These are phyloP conservation scores for Buxus sempervirens DNA, from an alignment of 164 flowering plant species.

Conservation along the genomic window DNA sequence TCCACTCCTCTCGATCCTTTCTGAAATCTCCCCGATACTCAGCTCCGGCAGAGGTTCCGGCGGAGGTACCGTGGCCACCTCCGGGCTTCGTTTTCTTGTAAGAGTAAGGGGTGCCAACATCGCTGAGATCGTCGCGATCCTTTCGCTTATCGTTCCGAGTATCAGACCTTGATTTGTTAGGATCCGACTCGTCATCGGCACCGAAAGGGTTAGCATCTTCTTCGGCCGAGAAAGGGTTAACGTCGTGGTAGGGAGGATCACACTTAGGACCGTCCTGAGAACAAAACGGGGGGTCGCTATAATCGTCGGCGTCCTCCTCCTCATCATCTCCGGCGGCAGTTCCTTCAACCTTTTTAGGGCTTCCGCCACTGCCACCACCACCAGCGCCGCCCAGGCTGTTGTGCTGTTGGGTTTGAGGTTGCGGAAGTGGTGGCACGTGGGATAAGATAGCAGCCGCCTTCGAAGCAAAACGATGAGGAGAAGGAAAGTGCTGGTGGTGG, in stretches of 20 bases:
- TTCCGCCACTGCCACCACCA: not conserved
- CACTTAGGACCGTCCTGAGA: conserved; percentile 19
- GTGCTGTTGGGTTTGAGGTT: conserved; percentile 7
- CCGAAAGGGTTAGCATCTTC: conserved; percentile 35
- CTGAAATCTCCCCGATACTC: conserved; percentile 19
- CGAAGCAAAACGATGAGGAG: conserved; percentile 16
- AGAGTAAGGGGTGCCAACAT: conserved; percentile 32
- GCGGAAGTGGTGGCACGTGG: conserved; percentile 7
- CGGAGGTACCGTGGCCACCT: not conserved
- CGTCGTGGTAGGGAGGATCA: conserved; percentile 16
- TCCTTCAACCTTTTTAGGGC: conserved; percentile 22
- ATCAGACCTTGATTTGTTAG: conserved; percentile 19
- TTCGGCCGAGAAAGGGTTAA: conserved; percentile 28
- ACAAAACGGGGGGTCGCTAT: conserved; percentile 33
- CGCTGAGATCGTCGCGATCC: conserved; percentile 55
- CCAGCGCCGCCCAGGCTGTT: not conserved
- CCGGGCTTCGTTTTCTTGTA: conserved; percentile 10
- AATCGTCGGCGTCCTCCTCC: conserved; percentile 29
- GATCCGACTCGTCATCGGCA: conserved; percentile 33
- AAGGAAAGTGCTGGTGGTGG: conserved; percentile 15
- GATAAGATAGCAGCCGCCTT: conserved; percentile 2
- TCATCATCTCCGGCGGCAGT: conserved; percentile 18
- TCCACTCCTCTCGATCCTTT: conserved; percentile 54
- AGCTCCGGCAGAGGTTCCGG: conserved; percentile 7
- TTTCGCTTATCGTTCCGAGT: conserved; percentile 38